Base-by-base conservation (phyloP, 2,329 filamentous ascomycete genomes). In the Apiospora rasikravindrae region DNA sequence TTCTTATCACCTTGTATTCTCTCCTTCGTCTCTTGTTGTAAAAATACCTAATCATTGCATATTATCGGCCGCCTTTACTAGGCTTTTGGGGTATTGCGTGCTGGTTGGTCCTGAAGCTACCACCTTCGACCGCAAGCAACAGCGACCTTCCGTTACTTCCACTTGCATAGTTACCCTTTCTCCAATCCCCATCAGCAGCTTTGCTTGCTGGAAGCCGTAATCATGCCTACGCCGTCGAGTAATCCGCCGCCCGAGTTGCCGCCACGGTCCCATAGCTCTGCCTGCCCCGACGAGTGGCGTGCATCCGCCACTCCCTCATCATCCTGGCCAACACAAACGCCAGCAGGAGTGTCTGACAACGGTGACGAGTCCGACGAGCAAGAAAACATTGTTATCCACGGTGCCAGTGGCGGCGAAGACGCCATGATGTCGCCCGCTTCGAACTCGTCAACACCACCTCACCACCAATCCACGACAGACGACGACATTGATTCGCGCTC, bases 221-320 rank as follows among this genome's bases (percentile, higher is more conserved):
- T 7, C 33, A 70, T 70, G 69, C 69, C 69, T 53, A 70, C 69
- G 8, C 69, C 69, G 44, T 70, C 69, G 4, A 70, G 47, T 22
- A 70, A 70, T 51, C 57, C 53, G n/a, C 69, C 69, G 24, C 53
- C 69, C 10, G 53, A 29, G 53, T 33, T 70, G 42, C 53, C 51
- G 24, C 37, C 69, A 26, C 69, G 51, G n/a, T 64, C 69, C 4
- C 40, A 67, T 49, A 47, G 53, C 69, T 64, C 53, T 6, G 22
- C 69, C 16, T 70, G 69, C 44, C 69, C 69, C 24, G 69, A 70
- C 53, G 69, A 70, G 11, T 40, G 57, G 69, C 69, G 69, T 49
- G 57, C 69, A 49, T 64, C 69, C 24, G 19, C 40, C 66, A 29
- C 64, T 19, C 19, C 66, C 19, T 29, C 66, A 7, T 47, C 66